A percentile compares a stretch with the other conserved stretches of the same genome.
Conservation (phyloP, 345 rosid genomes). For the Raphanus raphanistrum region DNA sequence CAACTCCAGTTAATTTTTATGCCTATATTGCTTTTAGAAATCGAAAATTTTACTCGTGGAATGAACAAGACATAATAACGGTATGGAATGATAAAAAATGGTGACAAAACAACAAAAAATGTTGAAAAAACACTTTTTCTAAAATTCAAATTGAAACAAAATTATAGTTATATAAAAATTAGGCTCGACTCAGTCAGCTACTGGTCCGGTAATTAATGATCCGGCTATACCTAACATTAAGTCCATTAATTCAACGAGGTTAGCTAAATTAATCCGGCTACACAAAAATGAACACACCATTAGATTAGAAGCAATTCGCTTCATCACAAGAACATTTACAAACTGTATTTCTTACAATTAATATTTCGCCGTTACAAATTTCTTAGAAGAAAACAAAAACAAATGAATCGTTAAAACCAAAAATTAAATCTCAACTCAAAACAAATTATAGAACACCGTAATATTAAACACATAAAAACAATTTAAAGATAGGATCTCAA, state of each 20-base stretch:
- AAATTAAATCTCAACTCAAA: not conserved
- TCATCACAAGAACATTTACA: constrained; percentile 1
- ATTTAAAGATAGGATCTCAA: not conserved
- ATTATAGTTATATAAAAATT: too few relatives aligned
- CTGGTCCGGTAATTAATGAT: too few relatives aligned
- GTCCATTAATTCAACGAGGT: too few relatives aligned
- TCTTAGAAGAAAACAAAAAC: constrained; percentile 11
- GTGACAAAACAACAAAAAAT: too few relatives aligned
- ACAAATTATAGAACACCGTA: not conserved
- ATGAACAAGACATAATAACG: too few relatives aligned
- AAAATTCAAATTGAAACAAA: too few relatives aligned
- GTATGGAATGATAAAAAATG: too few relatives aligned
- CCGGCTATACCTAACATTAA: too few relatives aligned
- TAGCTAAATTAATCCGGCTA: too few relatives aligned
- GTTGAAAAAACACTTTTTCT: too few relatives aligned
- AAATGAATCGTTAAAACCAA: not conserved
- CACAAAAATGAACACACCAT: too few relatives aligned
- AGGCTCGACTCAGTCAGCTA: too few relatives aligned
- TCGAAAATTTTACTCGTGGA: not conserved
- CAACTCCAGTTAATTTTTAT: not conserved
- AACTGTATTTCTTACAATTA: not conserved
- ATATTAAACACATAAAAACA: not conserved
- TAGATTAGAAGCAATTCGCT: not conserved
- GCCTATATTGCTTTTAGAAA: not conserved
- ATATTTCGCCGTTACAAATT: not conserved